phyloP scores from a whole-genome alignment of 257 asterid genomes.

The Voacanga thouarsii region DNA sequence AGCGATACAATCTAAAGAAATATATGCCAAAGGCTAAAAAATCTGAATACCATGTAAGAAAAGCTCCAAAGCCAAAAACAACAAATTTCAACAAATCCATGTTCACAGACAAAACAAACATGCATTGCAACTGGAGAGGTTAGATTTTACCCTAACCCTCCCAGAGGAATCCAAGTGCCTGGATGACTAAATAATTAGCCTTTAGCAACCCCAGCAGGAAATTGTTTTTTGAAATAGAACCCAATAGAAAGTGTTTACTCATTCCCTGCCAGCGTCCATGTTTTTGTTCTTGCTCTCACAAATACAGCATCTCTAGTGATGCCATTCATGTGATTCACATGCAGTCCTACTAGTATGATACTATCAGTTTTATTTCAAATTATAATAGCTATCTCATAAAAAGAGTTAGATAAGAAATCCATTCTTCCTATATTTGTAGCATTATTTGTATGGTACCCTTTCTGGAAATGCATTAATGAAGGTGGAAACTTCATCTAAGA shows the following conservation, averaged over 20 bases:
- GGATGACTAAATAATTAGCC: not conserved
- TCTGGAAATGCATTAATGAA: not conserved
- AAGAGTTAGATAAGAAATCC: too few species aligned
- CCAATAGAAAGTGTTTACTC: not conserved
- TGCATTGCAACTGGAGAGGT: not conserved
- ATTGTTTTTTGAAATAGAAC: not conserved
- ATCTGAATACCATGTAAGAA: not conserved
- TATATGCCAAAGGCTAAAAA: too few species aligned
- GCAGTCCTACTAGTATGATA: not conserved
- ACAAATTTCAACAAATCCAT: not conserved
- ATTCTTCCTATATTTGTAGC: not conserved
- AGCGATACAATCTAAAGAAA: too few species aligned
- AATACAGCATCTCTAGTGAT: not conserved
- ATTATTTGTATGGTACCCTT: too few species aligned
- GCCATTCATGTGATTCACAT: not conserved
- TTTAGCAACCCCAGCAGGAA: not conserved
- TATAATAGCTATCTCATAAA: too few species aligned
- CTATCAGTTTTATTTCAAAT: not conserved
- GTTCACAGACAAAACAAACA: not conserved
- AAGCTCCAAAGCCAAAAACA: not conserved
- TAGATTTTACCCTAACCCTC: too few species aligned
- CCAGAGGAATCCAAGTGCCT: not conserved
- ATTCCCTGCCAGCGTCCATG: not conserved
- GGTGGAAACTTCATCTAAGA: too few species aligned
- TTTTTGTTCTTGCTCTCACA: not conserved